These are phyloP conservation scores for Aspergillus conjunctus DNA, from an alignment of 495 filamentous ascomycete species.

Conservation along the genomic window DNA sequence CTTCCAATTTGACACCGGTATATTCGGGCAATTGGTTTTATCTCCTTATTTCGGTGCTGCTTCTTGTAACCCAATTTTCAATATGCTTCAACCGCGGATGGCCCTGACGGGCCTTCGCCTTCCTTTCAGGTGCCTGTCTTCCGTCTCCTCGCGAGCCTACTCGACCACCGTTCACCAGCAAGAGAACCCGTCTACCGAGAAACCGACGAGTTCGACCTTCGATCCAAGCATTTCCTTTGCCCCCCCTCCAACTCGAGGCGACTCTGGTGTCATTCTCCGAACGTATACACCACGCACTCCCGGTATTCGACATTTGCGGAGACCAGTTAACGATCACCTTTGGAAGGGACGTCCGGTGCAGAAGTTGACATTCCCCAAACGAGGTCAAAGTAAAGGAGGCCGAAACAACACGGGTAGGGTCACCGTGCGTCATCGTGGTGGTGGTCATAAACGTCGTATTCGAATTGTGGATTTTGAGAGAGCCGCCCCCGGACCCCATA, in stretches of 20 bases:
- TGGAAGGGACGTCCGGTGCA: constrained; percentile 88
- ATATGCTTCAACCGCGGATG: constrained; percentile 69
- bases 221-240: constrained; percentile 46
- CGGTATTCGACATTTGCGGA: constrained; percentile 85
- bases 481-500: constrained; percentile 71
- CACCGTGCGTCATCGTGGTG: constrained; percentile 87
- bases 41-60: background rate
- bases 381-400: constrained; percentile 88
- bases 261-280: constrained; percentile 54
- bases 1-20: background rate
- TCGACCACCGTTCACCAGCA: constrained; percentile 52
- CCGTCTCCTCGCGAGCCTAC: constrained; percentile 53
- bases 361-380: constrained; percentile 84
- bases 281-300: constrained; percentile 95
- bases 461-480: constrained; percentile 86
- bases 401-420: constrained; percentile 84
- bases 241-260: constrained; percentile 47
- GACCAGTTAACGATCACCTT: constrained; percentile 93
- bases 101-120: constrained; percentile 53
- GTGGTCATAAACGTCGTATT: constrained; percentile 88
- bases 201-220: constrained; percentile 33
- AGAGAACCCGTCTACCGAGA: constrained; percentile 36
- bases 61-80: constrained; percentile 18
- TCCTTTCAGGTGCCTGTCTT: constrained; percentile 48
- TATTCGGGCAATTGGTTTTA: constrained; percentile 7